Evolutionary conservation across 1,139 yeast species (phyloP), one percentile per base, ranked within the genome.

Genomic region (Lodderomyces pseudojiufengensis): DNA sequence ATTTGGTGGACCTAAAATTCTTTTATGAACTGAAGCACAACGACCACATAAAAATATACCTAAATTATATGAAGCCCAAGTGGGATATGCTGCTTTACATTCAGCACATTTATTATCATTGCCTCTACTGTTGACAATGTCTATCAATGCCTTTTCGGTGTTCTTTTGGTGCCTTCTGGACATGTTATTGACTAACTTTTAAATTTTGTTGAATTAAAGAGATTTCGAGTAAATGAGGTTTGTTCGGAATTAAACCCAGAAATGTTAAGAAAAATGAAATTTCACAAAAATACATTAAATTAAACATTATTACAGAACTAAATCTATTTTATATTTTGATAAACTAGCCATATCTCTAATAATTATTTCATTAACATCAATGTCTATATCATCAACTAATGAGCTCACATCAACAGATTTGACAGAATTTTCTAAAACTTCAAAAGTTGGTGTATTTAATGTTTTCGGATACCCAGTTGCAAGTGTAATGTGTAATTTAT

Each of bases 1-100:
- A 21, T 49, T 40, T 2, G 81, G 61, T 3, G 66, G 62, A 0
- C 95, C 95, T 42, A 90, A 61, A 10, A 65, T 55, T 24, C 85
- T 75, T 45, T 94, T 73, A 58, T 90, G 97, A 27, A 76, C 69
- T 9, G 84, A 75, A 7, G 90, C 87, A 68, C 94, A 84, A 44
- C 88, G 64, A 4, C 90, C 92, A 60, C 94, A 84, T 21, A 84
- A 61, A 42, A 84, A 76, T 4, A 83, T 61, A 20, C 92, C 92
- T 32, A 79, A 47, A 44, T 56, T 66, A 43, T 55, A 60, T 26
- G 71, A 65, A 4, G 74, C 75, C 75, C 75, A 70, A 1, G 75
- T 83, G 4, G 92, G 92, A 54, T 73, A 78, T 3, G 70, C 54
- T 1, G 77, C 62, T 2, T 74, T 73, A 61, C 92, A 84, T 51